These are phyloP conservation scores for Phytophthora citrophthora DNA, from an alignment of 352 stramenopile species.

Conservation along the genomic window DNA sequence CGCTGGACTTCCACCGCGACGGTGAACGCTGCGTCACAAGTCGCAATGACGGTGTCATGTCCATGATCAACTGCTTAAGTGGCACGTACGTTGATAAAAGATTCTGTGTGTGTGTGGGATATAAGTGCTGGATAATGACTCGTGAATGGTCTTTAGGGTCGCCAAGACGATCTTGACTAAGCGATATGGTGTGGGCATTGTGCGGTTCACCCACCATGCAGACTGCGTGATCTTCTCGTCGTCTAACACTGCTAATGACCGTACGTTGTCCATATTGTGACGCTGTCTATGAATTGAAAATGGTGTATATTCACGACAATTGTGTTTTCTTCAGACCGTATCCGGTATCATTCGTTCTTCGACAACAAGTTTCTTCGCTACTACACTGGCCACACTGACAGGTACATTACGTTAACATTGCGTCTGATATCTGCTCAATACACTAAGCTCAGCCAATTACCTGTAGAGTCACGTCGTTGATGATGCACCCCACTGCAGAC, in stretches of 20 bases:
- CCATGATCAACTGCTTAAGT: constrained; percentile 83
- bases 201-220: constrained; percentile 82
- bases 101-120: background rate
- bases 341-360: constrained; percentile 90
- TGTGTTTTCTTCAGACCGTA: constrained; percentile 54
- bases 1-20: constrained; percentile 83
- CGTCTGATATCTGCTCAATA: background rate
- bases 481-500: constrained; percentile 87
- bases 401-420: constrained; percentile 32
- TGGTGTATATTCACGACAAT: background rate
- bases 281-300: no score
- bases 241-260: constrained; percentile 69
- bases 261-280: constrained; percentile 38
- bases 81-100: constrained; percentile 63
- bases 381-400: constrained; percentile 79
- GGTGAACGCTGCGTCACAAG: constrained; percentile 80
- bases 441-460: background rate
- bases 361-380: constrained; percentile 92
- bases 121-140: background rate
- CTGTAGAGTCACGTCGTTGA: constrained; percentile 76
- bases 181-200: constrained; percentile 81
- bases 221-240: constrained; percentile 90
- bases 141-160: constrained; percentile 44
- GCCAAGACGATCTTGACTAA: constrained; percentile 89
- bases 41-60: constrained; percentile 80